phyloP scores from a whole-genome alignment of 495 filamentous ascomycete species.

The Tuber brumale region DNA sequence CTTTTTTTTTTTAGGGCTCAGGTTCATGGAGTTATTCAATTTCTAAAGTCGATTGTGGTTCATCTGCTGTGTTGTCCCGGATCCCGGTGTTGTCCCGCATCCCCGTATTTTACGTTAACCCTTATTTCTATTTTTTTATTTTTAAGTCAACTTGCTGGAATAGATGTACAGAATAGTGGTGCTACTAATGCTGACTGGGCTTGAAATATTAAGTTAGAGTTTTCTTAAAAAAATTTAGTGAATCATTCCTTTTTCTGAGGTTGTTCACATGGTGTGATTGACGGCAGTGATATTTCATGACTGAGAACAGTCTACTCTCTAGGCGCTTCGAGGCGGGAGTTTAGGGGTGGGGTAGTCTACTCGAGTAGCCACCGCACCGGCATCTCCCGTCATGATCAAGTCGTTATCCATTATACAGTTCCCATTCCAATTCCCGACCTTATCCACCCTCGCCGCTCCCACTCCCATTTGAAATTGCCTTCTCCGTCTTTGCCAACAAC shows the following conservation, averaged over 20 bases:
- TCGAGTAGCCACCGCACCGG: background rate
- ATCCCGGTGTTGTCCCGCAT: no score
- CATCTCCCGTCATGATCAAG: background rate
- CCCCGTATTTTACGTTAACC: no score
- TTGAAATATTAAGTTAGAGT: no score
- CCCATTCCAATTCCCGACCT: background rate
- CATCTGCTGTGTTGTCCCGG: no score
- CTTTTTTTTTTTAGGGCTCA: no score
- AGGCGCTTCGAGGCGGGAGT: background rate
- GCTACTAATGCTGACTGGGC: no score
- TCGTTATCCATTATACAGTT: background rate
- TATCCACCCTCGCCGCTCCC: background rate
- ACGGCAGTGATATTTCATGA: background rate
- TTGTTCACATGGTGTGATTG: background rate
- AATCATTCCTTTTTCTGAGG: background rate
- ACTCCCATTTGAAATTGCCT: background rate
- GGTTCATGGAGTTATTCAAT: no score
- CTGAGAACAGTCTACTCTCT: background rate
- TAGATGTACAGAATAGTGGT: no score
- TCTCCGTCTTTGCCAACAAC: constrained; percentile 27
- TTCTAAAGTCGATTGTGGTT: no score
- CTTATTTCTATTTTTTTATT: background rate
- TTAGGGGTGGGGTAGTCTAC: background rate
- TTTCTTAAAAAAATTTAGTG: no score
- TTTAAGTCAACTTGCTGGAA: no score